These are phyloP conservation scores for Guadua angustifolia DNA, from an alignment of 176 grass and related monocot genomes.

Conservation along the genomic window DNA sequence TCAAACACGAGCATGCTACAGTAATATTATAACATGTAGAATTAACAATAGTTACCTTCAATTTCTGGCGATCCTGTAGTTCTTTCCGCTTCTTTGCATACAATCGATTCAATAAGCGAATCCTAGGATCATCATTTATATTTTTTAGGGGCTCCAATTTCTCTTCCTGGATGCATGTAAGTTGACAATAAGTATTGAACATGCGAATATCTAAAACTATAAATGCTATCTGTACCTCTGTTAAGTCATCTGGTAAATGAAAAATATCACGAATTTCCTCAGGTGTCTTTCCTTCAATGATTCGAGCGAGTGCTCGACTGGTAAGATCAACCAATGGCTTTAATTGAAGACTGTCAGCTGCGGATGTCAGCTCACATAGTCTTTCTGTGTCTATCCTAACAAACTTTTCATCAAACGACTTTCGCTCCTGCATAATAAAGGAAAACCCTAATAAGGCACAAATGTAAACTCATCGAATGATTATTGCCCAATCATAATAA, in stretches of 20 bases:
- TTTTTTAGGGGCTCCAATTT: slow-evolving; percentile 99
- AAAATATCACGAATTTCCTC: slow-evolving; percentile 99
- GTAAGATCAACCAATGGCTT: slow-evolving; percentile 98
- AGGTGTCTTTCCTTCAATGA: slow-evolving; percentile 98
- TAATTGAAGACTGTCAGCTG: slow-evolving; percentile 92
- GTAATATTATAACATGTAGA: background rate
- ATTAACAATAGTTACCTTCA: slow-evolving; percentile 61
- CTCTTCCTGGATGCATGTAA: slow-evolving; percentile 83
- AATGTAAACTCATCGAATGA: background rate
- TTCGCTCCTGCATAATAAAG: slow-evolving; percentile 64
- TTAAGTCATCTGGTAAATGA: slow-evolving; percentile 96
- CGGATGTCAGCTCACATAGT: slow-evolving; percentile 95
- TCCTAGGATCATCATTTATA: slow-evolving; percentile 96
- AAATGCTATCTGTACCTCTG: slow-evolving; percentile 61
- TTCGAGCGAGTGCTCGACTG: slow-evolving; percentile 93
- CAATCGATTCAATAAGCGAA: slow-evolving; percentile 91
- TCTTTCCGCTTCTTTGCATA: slow-evolving; percentile 99
- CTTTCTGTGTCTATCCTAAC: slow-evolving; percentile 93
- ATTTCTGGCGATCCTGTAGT: slow-evolving; percentile 87
- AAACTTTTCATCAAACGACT: slow-evolving; percentile 97
- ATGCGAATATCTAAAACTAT: slow-evolving; percentile 17
- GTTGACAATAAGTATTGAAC: slow-evolving; percentile 34
- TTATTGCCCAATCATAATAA: background rate
- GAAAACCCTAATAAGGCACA: slow-evolving; percentile 23
- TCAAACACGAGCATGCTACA: slow-evolving; percentile 23